Conservation (phyloP, 192 early-diverging fungal genomes). For the Spinellus fusiger region DNA sequence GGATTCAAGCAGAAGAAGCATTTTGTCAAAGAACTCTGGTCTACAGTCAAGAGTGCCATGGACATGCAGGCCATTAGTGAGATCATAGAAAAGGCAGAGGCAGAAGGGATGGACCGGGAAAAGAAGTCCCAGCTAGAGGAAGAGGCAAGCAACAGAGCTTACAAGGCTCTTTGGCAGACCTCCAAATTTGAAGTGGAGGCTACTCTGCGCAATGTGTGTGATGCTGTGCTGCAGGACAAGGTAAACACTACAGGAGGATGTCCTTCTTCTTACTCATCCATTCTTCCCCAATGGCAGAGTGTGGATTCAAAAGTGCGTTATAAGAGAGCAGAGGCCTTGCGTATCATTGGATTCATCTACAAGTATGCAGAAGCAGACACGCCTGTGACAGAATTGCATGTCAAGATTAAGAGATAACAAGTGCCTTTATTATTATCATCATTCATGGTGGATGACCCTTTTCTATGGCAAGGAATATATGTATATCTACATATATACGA, state of each 20-base stretch:
- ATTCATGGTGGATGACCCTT: too few species aligned
- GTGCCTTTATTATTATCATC: neutral
- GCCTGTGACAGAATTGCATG: constrained; percentile 19
- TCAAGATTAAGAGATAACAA: constrained; percentile 17
- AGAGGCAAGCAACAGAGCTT: constrained; percentile 12
- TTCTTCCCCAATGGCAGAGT: neutral
- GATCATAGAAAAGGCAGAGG: constrained; percentile 25
- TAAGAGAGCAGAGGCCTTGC: constrained; percentile 30
- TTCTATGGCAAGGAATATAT: too few species aligned
- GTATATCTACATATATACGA: too few species aligned
- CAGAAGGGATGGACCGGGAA: constrained; percentile 26
- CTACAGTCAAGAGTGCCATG: constrained; percentile 25
- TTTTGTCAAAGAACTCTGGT: constrained; percentile 36
- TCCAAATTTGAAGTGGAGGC: constrained; percentile 36
- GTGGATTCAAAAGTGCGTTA: constrained; percentile 15
- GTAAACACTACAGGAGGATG: neutral
- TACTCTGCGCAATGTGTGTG: constrained; percentile 32
- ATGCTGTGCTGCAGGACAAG: constrained; percentile 28
- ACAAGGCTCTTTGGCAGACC: constrained; percentile 33
- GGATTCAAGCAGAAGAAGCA: constrained; percentile 43
- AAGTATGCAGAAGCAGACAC: constrained; percentile 30
- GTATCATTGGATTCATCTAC: constrained; percentile 33
- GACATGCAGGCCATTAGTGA: constrained; percentile 23
- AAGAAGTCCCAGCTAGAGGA: constrained; percentile 32
- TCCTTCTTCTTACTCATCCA: neutral